These are phyloP conservation scores for Colletotrichum ledebouriae DNA, from an alignment of 2,329 filamentous ascomycete species.

Conservation along the genomic window DNA sequence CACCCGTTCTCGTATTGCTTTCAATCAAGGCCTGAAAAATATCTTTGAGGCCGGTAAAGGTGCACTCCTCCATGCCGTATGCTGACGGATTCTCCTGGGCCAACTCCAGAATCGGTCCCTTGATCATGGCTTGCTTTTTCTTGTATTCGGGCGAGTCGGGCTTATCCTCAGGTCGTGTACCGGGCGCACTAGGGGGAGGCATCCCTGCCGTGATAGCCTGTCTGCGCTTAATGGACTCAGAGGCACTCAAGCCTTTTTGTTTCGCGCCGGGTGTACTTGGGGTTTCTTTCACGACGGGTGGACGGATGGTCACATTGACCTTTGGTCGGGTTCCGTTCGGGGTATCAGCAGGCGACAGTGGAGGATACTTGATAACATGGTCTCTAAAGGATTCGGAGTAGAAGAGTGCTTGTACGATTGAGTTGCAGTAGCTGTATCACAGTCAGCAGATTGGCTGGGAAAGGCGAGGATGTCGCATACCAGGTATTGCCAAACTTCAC, in stretches of 20 bases:
- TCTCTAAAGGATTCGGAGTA: conserved; percentile 95
- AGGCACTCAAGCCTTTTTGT: conserved; percentile 65
- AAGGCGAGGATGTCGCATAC: conserved; percentile 63
- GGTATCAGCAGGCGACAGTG: conserved; percentile 76
- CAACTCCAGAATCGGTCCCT: conserved; percentile 88
- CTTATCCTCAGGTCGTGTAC: conserved; percentile 84
- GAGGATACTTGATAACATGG: conserved; percentile 91
- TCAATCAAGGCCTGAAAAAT: conserved; percentile 93
- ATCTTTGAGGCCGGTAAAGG: conserved; percentile 95
- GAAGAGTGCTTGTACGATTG: conserved; percentile 96
- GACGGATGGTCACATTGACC: conserved; percentile 73
- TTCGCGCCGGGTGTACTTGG: conserved; percentile 55
- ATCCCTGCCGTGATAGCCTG: conserved; percentile 68
- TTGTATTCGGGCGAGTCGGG: conserved; percentile 97
- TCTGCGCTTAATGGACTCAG: conserved; percentile 70
- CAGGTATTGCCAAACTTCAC: conserved; percentile 95
- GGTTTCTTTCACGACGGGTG: conserved; percentile 64
- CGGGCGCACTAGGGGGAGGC: conserved; percentile 67
- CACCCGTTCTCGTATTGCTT: conserved; percentile 84
- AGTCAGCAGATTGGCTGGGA: conserved; percentile 10
- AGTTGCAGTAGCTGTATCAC: conserved; percentile 89
- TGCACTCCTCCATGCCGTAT: conserved; percentile 94
- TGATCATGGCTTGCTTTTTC: conserved; percentile 93
- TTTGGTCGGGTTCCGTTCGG: conserved; percentile 70
- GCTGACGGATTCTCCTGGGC: conserved; percentile 81